Conservation (phyloP, 2,329 filamentous ascomycete species). For the Daldinia sp. region DNA sequence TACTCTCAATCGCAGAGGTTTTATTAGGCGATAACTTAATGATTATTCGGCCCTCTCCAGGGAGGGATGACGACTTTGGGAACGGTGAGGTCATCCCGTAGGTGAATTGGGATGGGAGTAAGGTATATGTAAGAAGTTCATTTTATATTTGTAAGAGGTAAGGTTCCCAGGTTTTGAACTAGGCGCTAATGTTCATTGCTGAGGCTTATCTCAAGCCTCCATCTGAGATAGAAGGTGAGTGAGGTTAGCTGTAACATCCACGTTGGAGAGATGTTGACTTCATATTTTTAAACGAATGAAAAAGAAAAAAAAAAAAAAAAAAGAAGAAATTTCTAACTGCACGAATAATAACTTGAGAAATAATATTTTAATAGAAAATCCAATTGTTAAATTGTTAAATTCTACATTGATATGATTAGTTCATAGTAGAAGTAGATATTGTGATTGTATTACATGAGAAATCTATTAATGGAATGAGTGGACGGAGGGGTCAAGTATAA, state of each 20-base stretch:
- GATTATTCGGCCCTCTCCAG: constrained; percentile 83
- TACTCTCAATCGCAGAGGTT: constrained; percentile 76
- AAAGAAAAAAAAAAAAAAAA: too few relatives aligned
- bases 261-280: neutral
- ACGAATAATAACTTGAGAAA: too few relatives aligned
- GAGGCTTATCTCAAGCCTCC: constrained; percentile 27
- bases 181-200: constrained; percentile 16
- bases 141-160: constrained; percentile 21
- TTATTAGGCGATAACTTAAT: constrained; percentile 78
- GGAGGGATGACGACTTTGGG: constrained; percentile 75
- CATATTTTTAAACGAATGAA: too few relatives aligned
- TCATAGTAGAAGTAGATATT: neutral
- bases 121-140: constrained; percentile 1
- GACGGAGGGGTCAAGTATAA: constrained; percentile 1
- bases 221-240: neutral
- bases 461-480: constrained; percentile 2
- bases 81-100: constrained; percentile 74
- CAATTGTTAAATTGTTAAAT: too few relatives aligned
- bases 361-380: too few relatives aligned
- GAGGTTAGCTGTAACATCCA: neutral
- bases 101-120: neutral
- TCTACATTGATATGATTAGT: neutral
- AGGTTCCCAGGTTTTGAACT: constrained; percentile 4
- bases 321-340: neutral
- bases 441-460: neutral